Base-by-base conservation (phyloP, 2,329 filamentous ascomycete genomes). In the Exophiala oligosperma region DNA sequence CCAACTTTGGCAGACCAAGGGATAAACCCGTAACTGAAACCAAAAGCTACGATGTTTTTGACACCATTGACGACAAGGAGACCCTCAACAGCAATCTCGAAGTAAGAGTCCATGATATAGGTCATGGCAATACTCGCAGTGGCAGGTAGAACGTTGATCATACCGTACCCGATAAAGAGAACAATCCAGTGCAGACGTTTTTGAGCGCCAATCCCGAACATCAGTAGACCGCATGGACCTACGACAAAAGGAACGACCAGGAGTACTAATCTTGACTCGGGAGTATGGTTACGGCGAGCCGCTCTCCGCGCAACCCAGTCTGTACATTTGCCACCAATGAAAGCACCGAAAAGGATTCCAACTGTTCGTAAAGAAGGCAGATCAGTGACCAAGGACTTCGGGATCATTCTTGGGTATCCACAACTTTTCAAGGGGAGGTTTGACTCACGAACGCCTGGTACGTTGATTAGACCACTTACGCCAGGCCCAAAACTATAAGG, bases 41-140 rank as follows among this genome's bases (percentile, higher is more conserved):
- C 68, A 55, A 70, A 71, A 2, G 68, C 59, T 5, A 68, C 62
- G 6, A 70, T 56, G 17, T 70, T 68, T 54, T 70, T 71, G 5
- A 67, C 63, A 2, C 69, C 69, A 46, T 70, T 69, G 4, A 71
- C 67, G 28, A 60, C 14, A 7, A 57, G 24, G 26, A 59, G 9
- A 12, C 46, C 57, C 24, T 59, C 57, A 6, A 32, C 7, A 3
- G 57, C 57, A 6, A 59, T 52, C 37, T 51, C 46, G 17, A 32
- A 41, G 40, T 55, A 59, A 9, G 52, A 55, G 32, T 59, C 57
- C 37, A 55, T 17, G 23, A 52, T 47, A 23, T 59, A 59, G 4
- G 47, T 59, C 57, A 59, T 51, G 47, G 35, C 57, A 17, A 55
- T 56, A 24, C 14, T 52, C 11, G 47, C 51, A 21, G 46, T 47